Conservation (phyloP, 495 filamentous ascomycete genomes). For the Talaromyces adpressus region DNA sequence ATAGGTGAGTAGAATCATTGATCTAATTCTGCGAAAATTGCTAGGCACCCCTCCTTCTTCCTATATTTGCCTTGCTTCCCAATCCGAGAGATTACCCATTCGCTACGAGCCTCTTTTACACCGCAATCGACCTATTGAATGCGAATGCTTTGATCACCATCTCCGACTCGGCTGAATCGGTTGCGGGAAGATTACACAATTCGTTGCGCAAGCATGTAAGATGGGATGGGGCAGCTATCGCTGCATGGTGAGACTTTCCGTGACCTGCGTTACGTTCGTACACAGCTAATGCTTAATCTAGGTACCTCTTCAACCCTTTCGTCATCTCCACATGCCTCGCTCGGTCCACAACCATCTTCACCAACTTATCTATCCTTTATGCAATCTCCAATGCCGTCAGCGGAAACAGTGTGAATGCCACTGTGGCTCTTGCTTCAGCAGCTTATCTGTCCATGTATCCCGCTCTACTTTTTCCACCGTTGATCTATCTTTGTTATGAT, state of each 20-base stretch:
- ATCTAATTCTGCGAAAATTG: no score
- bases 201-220: slow-evolving; percentile 70
- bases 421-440: slow-evolving; percentile 79
- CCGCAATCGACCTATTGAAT: slow-evolving; percentile 72
- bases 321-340: slow-evolving; percentile 88
- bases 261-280: not conserved
- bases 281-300: slow-evolving; percentile 23
- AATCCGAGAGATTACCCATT: slow-evolving; percentile 55
- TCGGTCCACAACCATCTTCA: slow-evolving; percentile 87
- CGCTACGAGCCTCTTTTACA: slow-evolving; percentile 73
- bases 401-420: slow-evolving; percentile 66
- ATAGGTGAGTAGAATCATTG: no score
- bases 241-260: slow-evolving; percentile 56
- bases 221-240: slow-evolving; percentile 71
- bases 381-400: slow-evolving; percentile 76
- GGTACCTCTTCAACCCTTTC: slow-evolving; percentile 92
- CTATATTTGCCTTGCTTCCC: slow-evolving; percentile 83
- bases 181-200: slow-evolving; percentile 61
- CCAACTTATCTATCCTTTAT: slow-evolving; percentile 78
- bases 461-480: slow-evolving; percentile 72
- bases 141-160: slow-evolving; percentile 78
- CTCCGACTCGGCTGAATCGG: slow-evolving; percentile 73
- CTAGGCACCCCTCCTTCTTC: slow-evolving; percentile 81
- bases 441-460: slow-evolving; percentile 92
- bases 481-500: slow-evolving; percentile 79